These are phyloP conservation scores for Avena eriantha DNA, from an alignment of 176 grass and related monocot species.

Conservation along the genomic window DNA sequence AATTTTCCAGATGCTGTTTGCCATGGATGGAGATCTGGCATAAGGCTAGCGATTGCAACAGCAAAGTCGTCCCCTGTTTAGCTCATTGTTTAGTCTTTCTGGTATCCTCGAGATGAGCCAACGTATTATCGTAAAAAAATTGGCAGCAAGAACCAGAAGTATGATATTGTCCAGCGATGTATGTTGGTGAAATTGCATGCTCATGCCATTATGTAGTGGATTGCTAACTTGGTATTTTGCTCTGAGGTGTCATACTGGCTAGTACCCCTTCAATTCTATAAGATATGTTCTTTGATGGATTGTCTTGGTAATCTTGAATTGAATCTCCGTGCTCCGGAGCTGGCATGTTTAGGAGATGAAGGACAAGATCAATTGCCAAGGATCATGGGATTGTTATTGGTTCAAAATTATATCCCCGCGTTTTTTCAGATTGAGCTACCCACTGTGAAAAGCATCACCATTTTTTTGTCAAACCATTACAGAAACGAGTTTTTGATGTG, in stretches of 20 bases:
- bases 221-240: neutral
- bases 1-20: slow-evolving; percentile 21
- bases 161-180: neutral
- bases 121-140: neutral
- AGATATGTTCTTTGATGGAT: neutral
- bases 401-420: neutral
- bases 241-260: neutral
- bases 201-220: neutral
- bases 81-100: neutral
- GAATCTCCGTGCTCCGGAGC: neutral
- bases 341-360: slow-evolving; percentile 5
- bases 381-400: slow-evolving; percentile 40
- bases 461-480: neutral
- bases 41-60: neutral
- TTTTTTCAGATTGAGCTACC: neutral
- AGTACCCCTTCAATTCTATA: neutral
- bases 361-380: slow-evolving; percentile 43
- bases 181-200: neutral
- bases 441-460: neutral
- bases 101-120: neutral
- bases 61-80: neutral
- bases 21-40: neutral
- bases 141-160: slow-evolving; percentile 26
- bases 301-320: no score
- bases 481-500: neutral